Conservation (phyloP, 768 basidiomycete species). For the Leucocoprinus leucothites region DNA sequence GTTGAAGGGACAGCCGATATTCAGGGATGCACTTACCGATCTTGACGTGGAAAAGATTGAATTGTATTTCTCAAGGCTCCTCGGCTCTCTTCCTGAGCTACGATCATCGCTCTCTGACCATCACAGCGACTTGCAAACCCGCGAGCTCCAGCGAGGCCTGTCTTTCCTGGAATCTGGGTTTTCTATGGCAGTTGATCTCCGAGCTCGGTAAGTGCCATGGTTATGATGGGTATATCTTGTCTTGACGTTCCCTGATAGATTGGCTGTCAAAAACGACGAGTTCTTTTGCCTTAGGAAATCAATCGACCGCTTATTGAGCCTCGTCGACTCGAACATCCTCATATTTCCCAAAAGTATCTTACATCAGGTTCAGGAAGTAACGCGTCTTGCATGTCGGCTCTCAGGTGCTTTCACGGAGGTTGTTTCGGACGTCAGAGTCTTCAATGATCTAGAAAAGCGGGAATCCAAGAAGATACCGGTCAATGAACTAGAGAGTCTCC, state of each 20-base stretch:
- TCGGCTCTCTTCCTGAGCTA: slow-evolving; percentile 62
- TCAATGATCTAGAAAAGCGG: not conserved
- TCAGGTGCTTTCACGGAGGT: slow-evolving; percentile 31
- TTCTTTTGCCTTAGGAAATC: not conserved
- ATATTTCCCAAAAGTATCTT: slow-evolving; percentile 17
- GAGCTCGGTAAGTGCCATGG: slow-evolving; percentile 55
- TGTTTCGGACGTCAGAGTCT: slow-evolving; percentile 2
- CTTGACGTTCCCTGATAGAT: slow-evolving; percentile 17
- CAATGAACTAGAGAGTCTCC: slow-evolving; percentile 22
- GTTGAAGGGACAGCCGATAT: slow-evolving; percentile 61
- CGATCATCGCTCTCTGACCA: slow-evolving; percentile 62
- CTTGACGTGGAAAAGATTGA: slow-evolving; percentile 44
- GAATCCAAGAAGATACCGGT: not conserved
- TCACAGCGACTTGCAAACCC: slow-evolving; percentile 80
- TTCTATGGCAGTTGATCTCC: slow-evolving; percentile 56
- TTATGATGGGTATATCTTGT: not conserved
- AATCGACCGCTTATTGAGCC: not conserved
- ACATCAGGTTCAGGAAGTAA: slow-evolving; percentile 17
- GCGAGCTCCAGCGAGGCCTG: slow-evolving; percentile 79
- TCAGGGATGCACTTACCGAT: slow-evolving; percentile 22
- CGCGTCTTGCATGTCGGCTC: slow-evolving; percentile 26
- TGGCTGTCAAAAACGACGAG: not conserved
- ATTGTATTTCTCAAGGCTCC: slow-evolving; percentile 61
- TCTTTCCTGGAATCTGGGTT: slow-evolving; percentile 80
- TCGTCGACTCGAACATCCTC: slow-evolving; percentile 18